Evolutionary conservation across 73 alveolate genomes (phyloP).

Genomic region (Loxodes magnus): DNA sequence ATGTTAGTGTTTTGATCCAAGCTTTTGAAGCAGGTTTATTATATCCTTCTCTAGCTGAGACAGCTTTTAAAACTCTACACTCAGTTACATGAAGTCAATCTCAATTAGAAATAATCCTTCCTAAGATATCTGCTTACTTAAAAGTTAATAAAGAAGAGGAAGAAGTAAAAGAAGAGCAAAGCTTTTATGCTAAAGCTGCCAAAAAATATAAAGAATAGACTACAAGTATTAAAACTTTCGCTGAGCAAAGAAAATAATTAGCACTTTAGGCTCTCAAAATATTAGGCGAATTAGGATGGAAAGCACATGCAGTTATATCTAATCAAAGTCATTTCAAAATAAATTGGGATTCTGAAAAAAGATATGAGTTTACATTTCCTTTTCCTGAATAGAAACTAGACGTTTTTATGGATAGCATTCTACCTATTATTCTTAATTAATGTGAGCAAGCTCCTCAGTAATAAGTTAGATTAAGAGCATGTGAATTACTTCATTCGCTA

Average conservation of each 20-base stretch:
- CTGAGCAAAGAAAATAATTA: constrained; percentile 21
- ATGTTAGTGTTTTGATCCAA: neutral
- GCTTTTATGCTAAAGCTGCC: constrained; percentile 10
- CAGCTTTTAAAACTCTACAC: neutral
- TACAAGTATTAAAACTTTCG: too few relatives aligned
- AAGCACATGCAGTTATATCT: constrained; percentile 61
- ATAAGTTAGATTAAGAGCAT: constrained; percentile 74
- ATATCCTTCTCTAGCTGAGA: constrained; percentile 7
- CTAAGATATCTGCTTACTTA: neutral
- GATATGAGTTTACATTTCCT: constrained; percentile 69
- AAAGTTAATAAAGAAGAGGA: constrained; percentile 1
- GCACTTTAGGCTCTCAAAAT: constrained; percentile 51
- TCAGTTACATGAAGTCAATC: neutral
- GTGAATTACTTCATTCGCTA: constrained; percentile 85
- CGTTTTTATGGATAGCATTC: constrained; percentile 24
- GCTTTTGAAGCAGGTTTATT: constrained; percentile 8
- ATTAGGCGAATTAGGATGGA: constrained; percentile 82
- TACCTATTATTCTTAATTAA: constrained; percentile 79
- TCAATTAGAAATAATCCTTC: constrained; percentile 4
- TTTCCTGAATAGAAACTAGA: constrained; percentile 60
- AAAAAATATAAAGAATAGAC: too few relatives aligned
- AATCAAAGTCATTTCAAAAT: constrained; percentile 44
- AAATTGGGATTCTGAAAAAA: constrained; percentile 64
- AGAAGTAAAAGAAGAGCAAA: constrained; percentile 30
- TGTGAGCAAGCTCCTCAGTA: constrained; percentile 65